phyloP scores from a whole-genome alignment of 2,329 filamentous ascomycete species.

The Pyrenochaeta sp. region DNA sequence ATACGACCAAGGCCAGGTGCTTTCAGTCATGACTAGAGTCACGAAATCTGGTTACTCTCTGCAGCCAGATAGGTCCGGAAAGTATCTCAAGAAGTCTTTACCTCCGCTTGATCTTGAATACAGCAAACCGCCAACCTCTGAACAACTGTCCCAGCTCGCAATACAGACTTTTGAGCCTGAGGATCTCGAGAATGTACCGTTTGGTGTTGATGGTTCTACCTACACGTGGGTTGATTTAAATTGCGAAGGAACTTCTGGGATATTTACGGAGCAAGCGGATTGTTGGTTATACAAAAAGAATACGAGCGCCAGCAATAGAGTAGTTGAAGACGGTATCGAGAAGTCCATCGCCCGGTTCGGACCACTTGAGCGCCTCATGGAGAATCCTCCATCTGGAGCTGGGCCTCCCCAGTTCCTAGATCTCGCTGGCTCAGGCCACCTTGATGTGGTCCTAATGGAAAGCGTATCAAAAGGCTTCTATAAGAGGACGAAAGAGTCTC shows the following conservation, averaged over 20 bases:
- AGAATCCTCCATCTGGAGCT: neutral
- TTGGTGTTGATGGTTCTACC: conserved; percentile 6
- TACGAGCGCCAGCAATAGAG: neutral
- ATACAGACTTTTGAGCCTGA: neutral
- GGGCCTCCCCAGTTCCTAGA: neutral
- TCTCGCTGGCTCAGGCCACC: conserved; percentile 14
- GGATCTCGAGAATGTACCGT: neutral
- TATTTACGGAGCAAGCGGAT: conserved; percentile 11
- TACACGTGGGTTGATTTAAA: conserved; percentile 33
- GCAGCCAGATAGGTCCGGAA: neutral
- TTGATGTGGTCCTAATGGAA: neutral
- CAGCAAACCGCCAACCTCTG: neutral
- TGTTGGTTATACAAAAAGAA: conserved; percentile 23
- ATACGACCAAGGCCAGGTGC: neutral
- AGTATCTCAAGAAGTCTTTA: conserved; percentile 1
- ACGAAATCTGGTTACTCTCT: neutral
- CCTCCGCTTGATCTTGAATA: conserved; percentile 12
- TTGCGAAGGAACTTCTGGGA: conserved; percentile 27
- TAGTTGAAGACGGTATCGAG: neutral
- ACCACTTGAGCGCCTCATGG: neutral
- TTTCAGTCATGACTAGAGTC: neutral
- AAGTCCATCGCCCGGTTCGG: neutral
- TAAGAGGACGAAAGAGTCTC: no score
- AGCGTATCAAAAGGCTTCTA: no score
- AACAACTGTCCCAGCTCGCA: no score